Conservation (phyloP, 768 basidiomycete species). For the Sporobolomyces roseus region DNA sequence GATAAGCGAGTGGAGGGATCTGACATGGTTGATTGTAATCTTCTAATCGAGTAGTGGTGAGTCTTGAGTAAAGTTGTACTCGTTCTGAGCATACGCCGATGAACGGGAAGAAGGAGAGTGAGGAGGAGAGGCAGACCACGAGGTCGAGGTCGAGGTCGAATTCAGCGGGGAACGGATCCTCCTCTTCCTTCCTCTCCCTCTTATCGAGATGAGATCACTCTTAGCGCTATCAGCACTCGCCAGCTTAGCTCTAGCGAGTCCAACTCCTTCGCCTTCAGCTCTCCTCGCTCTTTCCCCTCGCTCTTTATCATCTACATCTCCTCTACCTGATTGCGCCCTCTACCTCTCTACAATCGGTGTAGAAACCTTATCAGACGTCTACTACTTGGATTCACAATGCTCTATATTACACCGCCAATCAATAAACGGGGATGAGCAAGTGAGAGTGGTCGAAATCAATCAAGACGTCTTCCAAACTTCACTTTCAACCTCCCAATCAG, state of each 20-base stretch:
- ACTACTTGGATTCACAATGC: background rate
- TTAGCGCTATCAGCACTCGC: background rate
- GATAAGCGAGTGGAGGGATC: conserved; percentile 6
- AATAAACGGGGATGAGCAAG: no score
- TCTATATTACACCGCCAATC: no score
- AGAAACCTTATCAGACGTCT: conserved; percentile 2
- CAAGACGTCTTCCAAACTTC: no score
- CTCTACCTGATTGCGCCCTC: background rate
- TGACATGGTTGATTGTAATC: background rate
- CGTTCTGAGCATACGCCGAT: conserved; percentile 15
- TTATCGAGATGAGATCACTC: background rate
- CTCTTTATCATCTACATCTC: background rate
- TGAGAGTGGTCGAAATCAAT: background rate
- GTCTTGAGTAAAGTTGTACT: background rate
- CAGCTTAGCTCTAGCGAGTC: no score
- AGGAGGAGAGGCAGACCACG: background rate
- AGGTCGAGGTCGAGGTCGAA: no score
- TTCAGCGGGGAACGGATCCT: no score
- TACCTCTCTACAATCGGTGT: conserved; percentile 7
- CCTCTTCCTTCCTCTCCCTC: background rate
- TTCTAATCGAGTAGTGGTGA: background rate
- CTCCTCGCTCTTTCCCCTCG: background rate
- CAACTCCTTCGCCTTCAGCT: background rate
- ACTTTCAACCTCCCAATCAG: background rate
- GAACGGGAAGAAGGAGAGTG: background rate